Evolutionary conservation across 352 stramenopile genomes (phyloP), one percentile per base, ranked within the genome.

Genomic region (Phytophthora uliginosa): DNA sequence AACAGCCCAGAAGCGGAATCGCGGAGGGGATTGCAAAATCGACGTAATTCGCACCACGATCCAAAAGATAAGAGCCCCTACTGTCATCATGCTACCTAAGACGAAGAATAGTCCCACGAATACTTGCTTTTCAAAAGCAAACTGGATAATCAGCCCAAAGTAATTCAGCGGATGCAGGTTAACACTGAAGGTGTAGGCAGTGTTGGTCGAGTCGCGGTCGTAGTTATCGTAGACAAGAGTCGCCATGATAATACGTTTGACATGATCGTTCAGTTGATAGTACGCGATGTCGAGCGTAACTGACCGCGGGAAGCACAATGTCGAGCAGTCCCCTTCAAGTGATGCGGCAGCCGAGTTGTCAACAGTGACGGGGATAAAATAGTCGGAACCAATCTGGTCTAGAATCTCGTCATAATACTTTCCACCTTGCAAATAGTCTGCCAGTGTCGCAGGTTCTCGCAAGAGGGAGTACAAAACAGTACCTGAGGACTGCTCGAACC

Each of bases 141-240:
- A 99, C 71, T 98, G 93, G 28, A 99, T 97, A 40, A 99, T 89
- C 4, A 99, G 86, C 42, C 98, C 86, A 71, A 98, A 92, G 81
- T 99, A 99, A 73, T 91, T 88, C n/a, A 99, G 87, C 33, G 97
- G 83, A 48, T 98, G 91, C 62, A 98, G 91, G 53, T 98, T 93
- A 4, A 99, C 56, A 36, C 88, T 89, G 26, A 99, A 86, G n/a
- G 85, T 94, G 74, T 99, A 99, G 33, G 77, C 80, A 12, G 88
- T 90, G 58, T 93, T 90, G 6, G 70, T 83, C 2, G 84, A 62
- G 69, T 99, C 86, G 51, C 94, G 93, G 76, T 99, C 97, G 71
- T 98, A 99, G n/a, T 97, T 78, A 5, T 97, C 90, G 47, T 97
- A 96, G 7, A 98, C 76, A 3, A 99, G 74, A 20, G 88, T 84